Evolutionary conservation across 78 protist genomes (phyloP), one percentile per base, ranked within the genome.

Genomic region (Chrysochromulina tobinii): DNA sequence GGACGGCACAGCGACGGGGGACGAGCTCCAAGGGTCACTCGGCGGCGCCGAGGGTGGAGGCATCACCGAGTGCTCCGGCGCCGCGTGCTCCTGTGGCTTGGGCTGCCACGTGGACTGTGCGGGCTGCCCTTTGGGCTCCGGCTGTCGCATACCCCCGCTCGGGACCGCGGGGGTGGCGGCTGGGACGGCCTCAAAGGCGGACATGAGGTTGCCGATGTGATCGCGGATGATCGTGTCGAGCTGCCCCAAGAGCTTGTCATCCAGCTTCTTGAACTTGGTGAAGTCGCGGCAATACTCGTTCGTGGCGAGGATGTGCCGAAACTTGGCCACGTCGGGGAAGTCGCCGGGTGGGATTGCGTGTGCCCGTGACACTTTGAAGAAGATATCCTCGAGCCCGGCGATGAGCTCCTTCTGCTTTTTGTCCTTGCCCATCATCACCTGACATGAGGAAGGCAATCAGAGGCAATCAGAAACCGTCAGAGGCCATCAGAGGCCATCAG

Each of bases 261-360:
- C 90, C 59, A 95, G 54, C 88, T 95, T 96, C 55, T 90, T 88
- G 93, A 96, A 96, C 73, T 93, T 91, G 51, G 77, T 23, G 81
- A 96, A 96, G n/a, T 96, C 97, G 38, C 85, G 73, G 4, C 90
- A 83, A 25, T 14, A 54, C 83, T 75, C 83, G 25, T 2, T 15
- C 12, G 83, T 75, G 57, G 81, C 90, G 2, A 94, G 55, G 0
- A 48, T 51, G 54, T 79, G 67, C 61, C 85, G 38, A 58, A 94
- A 93, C 55, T 69, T 55, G n/a, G 88, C 83, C n/a, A 96, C 54
- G 64, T 92, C 95, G 57, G 97, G 97, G 64, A 96, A 96, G 89
- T 96, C 97, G 38, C 96, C 95, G 8, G 84, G 53, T 2, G 97
- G 72, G 14, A 88, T 0, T 6, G 23, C 5, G 57, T 38, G 87